phyloP scores from a whole-genome alignment of 2,329 filamentous ascomycete genomes.

The Fonsecaea multimorphosa region DNA sequence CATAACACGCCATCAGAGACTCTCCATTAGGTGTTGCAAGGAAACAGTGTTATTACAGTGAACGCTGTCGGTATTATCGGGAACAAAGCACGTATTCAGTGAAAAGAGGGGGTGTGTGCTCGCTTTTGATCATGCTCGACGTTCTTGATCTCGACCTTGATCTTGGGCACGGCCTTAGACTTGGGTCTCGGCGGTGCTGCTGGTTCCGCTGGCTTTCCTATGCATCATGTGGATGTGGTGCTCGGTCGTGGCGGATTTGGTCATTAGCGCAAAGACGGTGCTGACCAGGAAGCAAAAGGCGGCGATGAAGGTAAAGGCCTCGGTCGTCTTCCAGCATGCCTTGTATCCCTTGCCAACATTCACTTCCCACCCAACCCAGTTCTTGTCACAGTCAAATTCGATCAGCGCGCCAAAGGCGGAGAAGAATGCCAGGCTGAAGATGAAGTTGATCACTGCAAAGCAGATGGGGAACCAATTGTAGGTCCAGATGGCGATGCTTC shows the following conservation, averaged over 20 bases:
- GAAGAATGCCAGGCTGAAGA: conserved; percentile 26
- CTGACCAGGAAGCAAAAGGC: conserved; percentile 24
- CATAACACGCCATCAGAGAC: not conserved
- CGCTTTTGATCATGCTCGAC: not conserved
- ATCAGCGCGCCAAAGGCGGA: conserved; percentile 55
- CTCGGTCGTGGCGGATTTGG: not conserved
- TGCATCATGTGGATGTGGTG: conserved; percentile 1
- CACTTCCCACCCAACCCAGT: conserved; percentile 19
- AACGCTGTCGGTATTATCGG: not conserved
- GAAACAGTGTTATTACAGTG: not conserved
- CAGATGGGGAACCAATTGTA: conserved; percentile 14
- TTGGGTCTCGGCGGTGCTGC: conserved; percentile 9
- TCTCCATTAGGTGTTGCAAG: not conserved
- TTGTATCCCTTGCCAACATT: conserved; percentile 9
- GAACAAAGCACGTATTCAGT: not conserved
- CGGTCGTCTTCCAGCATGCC: conserved; percentile 21
- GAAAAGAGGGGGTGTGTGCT: not conserved
- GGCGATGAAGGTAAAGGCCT: conserved; percentile 24
- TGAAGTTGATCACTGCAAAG: conserved; percentile 20
- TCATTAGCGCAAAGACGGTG: conserved; percentile 2
- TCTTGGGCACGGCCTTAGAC: not conserved
- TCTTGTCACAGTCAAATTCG: conserved; percentile 58
- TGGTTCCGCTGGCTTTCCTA: conserved; percentile 14
- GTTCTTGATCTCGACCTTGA: not conserved
- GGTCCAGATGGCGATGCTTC: conserved; percentile 3